phyloP scores from a whole-genome alignment of 164 flowering plant genomes.

The Saururus chinensis region DNA sequence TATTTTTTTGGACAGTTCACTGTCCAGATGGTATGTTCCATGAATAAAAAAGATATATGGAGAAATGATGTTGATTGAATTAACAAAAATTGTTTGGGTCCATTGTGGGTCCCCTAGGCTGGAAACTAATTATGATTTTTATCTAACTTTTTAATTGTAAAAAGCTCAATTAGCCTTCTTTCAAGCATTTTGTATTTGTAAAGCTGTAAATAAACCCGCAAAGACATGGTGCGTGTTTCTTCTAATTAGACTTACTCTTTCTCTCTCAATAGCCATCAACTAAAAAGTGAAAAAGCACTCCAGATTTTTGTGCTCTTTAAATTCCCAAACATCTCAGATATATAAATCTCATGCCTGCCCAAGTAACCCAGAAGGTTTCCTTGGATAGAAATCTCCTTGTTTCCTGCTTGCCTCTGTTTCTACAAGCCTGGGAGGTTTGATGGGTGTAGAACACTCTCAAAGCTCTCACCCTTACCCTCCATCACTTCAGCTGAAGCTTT shows the following conservation, averaged over 20 bases:
- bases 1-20: not conserved
- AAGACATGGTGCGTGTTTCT: not conserved
- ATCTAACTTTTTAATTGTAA: not conserved
- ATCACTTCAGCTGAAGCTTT: constrained; percentile 41
- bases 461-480: constrained; percentile 53
- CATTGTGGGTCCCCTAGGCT: not conserved
- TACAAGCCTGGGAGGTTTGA: constrained; percentile 11
- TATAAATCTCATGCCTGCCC: not conserved
- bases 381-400: too few relatives aligned
- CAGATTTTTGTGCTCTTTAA: constrained; percentile 12
- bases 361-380: not conserved
- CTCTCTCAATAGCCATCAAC: not conserved
- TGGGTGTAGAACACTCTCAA: constrained; percentile 40
- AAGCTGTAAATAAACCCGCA: not conserved
- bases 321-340: constrained; percentile 5
- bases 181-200: not conserved
- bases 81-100: not conserved
- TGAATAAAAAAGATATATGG: not conserved
- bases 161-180: not conserved
- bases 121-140: not conserved
- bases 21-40: not conserved
- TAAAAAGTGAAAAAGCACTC: not conserved
- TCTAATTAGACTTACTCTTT: not conserved
- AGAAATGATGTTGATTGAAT: not conserved
- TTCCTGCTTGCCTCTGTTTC: not conserved